phyloP scores from a whole-genome alignment of 2,329 filamentous ascomycete genomes.

The Fonsecaea erecta region DNA sequence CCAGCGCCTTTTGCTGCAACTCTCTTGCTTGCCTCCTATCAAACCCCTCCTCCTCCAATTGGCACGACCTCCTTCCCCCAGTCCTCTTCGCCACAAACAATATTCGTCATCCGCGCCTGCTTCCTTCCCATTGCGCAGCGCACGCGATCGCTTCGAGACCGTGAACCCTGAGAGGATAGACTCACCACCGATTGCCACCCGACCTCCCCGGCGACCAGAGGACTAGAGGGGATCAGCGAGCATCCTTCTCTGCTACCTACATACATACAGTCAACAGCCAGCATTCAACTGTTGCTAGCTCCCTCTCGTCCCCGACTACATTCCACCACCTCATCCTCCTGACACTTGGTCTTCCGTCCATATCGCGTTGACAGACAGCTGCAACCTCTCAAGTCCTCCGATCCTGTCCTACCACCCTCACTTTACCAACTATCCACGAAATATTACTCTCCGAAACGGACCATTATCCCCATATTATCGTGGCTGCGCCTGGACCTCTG shows the following conservation, averaged over 20 bases:
- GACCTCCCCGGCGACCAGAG: slow-evolving; percentile 14
- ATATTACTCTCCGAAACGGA: neutral
- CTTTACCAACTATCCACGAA: neutral
- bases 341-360: slow-evolving; percentile 16
- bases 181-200: slow-evolving; percentile 13
- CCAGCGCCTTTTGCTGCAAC: neutral
- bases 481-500: neutral
- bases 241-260: slow-evolving; percentile 1
- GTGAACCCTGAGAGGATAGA: slow-evolving; percentile 14
- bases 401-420: neutral
- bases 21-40: slow-evolving; percentile 9
- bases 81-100: slow-evolving; percentile 24
- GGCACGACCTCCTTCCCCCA: slow-evolving; percentile 4
- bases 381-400: neutral
- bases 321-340: slow-evolving; percentile 1
- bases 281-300: slow-evolving; percentile 6
- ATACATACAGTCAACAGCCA: neutral
- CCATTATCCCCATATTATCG: neutral
- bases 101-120: slow-evolving; percentile 15
- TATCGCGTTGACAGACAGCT: slow-evolving; percentile 15
- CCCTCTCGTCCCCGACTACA: neutral
- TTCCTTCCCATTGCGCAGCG: slow-evolving; percentile 7
- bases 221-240: slow-evolving; percentile 13
- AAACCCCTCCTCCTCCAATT: slow-evolving; percentile 4
- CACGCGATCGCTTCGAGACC: slow-evolving; percentile 11